Conservation (phyloP, 2,329 filamentous ascomycete species). For the Pseudogymnoascus sp. region DNA sequence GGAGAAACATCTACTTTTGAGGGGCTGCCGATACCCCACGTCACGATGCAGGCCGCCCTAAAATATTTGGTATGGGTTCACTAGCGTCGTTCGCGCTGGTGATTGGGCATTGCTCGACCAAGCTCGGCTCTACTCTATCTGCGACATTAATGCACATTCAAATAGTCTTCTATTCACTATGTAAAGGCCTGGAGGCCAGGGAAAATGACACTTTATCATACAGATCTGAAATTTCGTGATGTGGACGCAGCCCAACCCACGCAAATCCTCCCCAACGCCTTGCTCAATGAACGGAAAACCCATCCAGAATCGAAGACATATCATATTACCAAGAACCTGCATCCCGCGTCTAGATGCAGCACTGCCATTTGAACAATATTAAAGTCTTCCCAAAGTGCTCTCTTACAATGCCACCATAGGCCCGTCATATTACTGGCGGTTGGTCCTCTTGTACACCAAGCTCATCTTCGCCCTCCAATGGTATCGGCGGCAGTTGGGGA, state of each 20-base stretch:
- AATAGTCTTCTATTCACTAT: slow-evolving; percentile 6
- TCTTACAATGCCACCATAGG: background rate
- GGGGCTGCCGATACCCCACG: slow-evolving; percentile 2
- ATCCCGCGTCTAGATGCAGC: background rate
- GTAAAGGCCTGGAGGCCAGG: background rate
- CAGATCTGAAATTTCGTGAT: slow-evolving; percentile 2
- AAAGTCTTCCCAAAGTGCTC: background rate
- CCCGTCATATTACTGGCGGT: background rate
- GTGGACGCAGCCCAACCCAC: background rate
- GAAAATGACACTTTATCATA: slow-evolving; percentile 7
- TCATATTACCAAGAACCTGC: background rate
- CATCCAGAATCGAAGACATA: background rate
- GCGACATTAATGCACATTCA: background rate
- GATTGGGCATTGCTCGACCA: background rate
- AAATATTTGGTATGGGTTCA: slow-evolving; percentile 7
- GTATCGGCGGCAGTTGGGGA: background rate
- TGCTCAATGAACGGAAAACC: background rate
- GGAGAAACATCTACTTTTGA: background rate
- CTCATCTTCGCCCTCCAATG: slow-evolving; percentile 6
- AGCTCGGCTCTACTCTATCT: background rate
- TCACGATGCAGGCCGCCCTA: background rate
- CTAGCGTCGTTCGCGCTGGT: background rate
- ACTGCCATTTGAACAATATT: slow-evolving; percentile 5
- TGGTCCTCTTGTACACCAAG: background rate
- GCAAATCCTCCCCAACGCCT: background rate